Evolutionary conservation across 2,329 filamentous ascomycete genomes (phyloP).

Genomic region (Colletotrichum chlorophyti): DNA sequence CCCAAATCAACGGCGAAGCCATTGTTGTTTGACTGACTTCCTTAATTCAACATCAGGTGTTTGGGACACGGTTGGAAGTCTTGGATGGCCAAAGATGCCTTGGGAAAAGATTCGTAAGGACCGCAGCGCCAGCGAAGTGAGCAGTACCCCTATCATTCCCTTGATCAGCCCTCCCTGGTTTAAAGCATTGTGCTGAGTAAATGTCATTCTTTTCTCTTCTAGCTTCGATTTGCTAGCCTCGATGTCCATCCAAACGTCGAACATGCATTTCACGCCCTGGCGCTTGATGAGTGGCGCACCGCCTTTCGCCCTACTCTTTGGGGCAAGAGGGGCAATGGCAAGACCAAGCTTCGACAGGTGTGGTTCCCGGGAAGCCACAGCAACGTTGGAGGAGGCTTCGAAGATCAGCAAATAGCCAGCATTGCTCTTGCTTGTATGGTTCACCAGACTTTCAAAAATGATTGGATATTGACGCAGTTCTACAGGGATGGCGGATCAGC

Average conservation of each 20-base stretch:
- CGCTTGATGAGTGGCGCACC: slow-evolving; percentile 56
- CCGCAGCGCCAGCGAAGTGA: slow-evolving; percentile 21
- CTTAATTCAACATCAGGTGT: slow-evolving; percentile 43
- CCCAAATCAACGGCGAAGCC: fast-evolving
- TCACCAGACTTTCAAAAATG: fast-evolving
- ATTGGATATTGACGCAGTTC: background rate
- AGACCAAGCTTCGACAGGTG: slow-evolving; percentile 32
- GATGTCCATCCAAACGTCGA: slow-evolving; percentile 43
- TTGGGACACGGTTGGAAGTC: slow-evolving; percentile 56
- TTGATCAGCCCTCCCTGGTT: no score
- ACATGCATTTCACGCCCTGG: slow-evolving; percentile 62
- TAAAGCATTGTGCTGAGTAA: fast-evolving
- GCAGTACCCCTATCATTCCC: no score
- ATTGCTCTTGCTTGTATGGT: slow-evolving; percentile 33
- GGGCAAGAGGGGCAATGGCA: slow-evolving; percentile 29
- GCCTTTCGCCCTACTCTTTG: slow-evolving; percentile 39
- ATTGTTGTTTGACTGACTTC: background rate
- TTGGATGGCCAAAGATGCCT: slow-evolving; percentile 39
- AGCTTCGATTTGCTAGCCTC: slow-evolving; percentile 30
- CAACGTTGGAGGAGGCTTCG: slow-evolving; percentile 66
- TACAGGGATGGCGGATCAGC: slow-evolving; percentile 34
- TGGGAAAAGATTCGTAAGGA: slow-evolving; percentile 14
- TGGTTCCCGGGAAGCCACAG: slow-evolving; percentile 68
- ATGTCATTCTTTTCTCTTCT: background rate
- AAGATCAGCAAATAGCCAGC: slow-evolving; percentile 33